Base-by-base conservation (phyloP, 2,329 filamentous ascomycete species). In the Apiospora aurea region DNA sequence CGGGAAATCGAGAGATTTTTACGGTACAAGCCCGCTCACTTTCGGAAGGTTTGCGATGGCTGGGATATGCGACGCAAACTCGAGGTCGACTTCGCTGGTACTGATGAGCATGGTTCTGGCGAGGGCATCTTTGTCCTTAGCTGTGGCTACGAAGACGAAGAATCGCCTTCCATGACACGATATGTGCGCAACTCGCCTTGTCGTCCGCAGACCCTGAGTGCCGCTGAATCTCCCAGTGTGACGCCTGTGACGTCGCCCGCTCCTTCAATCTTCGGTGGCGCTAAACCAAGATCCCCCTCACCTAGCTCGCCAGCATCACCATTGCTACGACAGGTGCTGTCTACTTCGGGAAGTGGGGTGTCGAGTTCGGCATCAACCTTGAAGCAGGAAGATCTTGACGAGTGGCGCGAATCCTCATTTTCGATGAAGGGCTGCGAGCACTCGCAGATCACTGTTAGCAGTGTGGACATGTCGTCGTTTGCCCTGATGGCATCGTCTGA, bases 31-130 rank as follows among this genome's bases (percentile, higher is more conserved):
- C 95, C 96, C 4, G 88, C 90, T 53, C 90, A 97, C 76, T 97
- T 97, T 80, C 90, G 92, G 29, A 92, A 91, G 77, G 85, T 90
- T 1, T 98, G 93, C 78, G 85, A 93, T 72, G 93, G 93, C 2
- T 98, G 96, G 96, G 94, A 98, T 78, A 98, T 98, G 95, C 91
- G 91, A 70, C 90, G 95, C 73, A 91, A 86, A 74, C 84, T 98
- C 2, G 92, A 96, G 77, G 94, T 97, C 2, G 96, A 99, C 79
- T 98, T 98, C 82, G 93, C 93, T 53, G 91, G 90, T 26, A 94
- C 95, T 75, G 93, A 96, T 81, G 89, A 90, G n/a, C 85, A 89
- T 71, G 89, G 91, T 68, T 92, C 91, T 38, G 95, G 95, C 26
- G 96, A 98, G 81, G 88, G 87, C 21, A 84, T 97, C 51, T 86